Percentiles rank a stretch among this genome's conserved stretches.
Evolutionary conservation across 106 monocot genomes (phyloP).

Genomic region (Dendrobium officinale): DNA sequence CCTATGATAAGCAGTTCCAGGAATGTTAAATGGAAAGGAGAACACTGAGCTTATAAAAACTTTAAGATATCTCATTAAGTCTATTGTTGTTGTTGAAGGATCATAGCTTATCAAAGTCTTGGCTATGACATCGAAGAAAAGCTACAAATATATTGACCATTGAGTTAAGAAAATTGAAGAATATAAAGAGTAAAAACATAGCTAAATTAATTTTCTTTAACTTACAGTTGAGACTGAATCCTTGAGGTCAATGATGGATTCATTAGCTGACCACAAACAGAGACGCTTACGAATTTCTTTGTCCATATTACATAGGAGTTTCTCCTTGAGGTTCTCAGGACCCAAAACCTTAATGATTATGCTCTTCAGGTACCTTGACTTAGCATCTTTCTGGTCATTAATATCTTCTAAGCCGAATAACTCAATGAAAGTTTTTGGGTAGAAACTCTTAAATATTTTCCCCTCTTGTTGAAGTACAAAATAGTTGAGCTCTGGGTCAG

Average conservation of each 20-base stretch:
- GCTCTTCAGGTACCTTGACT: conserved; percentile 46
- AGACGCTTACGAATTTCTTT: conserved; percentile 12
- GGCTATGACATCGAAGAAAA: conserved; percentile 51
- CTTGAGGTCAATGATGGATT: conserved; percentile 32
- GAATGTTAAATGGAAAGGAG: conserved; percentile 38
- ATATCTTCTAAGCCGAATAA: conserved; percentile 44
- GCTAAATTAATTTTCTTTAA: too few relatives aligned
- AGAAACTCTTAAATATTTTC: conserved; percentile 43
- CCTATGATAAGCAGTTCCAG: conserved; percentile 43
- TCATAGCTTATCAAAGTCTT: conserved; percentile 48
- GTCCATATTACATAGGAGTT: conserved; percentile 25
- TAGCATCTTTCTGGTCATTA: conserved; percentile 33
- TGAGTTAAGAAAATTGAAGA: neutral
- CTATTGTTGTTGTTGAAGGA: conserved; percentile 7
- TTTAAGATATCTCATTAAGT: conserved; percentile 25
- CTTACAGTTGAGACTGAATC: neutral
- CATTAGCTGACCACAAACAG: conserved; percentile 22
- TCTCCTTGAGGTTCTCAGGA: conserved; percentile 22
- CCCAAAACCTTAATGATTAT: conserved; percentile 38
- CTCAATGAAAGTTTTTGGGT: conserved; percentile 46
- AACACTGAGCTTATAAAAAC: conserved; percentile 39
- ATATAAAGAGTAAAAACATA: neutral
- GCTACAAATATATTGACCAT: conserved; percentile 7
- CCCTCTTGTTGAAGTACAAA: conserved; percentile 43
- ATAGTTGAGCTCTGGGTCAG: conserved; percentile 35